A percentile compares a stretch with the other conserved stretches of the same genome.
These are phyloP conservation scores for Xylariaceae sp. DNA, from an alignment of 2,329 filamentous ascomycete species.

Conservation along the genomic window DNA sequence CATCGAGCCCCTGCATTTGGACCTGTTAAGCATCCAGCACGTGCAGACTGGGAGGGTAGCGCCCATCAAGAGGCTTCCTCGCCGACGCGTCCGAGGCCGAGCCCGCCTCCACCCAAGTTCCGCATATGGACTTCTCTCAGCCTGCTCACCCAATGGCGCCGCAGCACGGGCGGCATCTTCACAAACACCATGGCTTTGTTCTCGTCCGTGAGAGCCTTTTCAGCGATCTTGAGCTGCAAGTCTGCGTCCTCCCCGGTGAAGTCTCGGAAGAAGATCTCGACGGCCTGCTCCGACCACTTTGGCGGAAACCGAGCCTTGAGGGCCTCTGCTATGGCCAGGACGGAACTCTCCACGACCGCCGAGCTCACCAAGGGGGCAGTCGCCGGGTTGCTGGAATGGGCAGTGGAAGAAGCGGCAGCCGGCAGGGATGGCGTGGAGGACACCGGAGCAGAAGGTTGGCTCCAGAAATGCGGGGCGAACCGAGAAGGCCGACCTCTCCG, in stretches of 20 bases:
- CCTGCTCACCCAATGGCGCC: constrained; percentile 52
- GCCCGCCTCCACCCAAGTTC: constrained; percentile 24
- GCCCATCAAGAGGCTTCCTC: constrained; percentile 21
- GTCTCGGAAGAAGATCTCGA: constrained; percentile 55
- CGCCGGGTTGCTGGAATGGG: constrained; percentile 13
- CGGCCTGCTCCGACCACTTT: constrained; percentile 51
- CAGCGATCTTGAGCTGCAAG: constrained; percentile 54
- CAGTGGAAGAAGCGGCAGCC: constrained; percentile 5
- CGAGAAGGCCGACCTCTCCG: constrained; percentile 31
- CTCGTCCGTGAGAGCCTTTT: constrained; percentile 53
- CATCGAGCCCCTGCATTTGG: no score
- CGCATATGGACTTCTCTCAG: constrained; percentile 43
- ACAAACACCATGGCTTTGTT: constrained; percentile 58
- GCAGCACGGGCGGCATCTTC: constrained; percentile 50
- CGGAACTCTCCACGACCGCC: constrained; percentile 33
- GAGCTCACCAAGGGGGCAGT: constrained; percentile 12
- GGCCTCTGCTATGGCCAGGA: constrained; percentile 37
- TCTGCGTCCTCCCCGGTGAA: constrained; percentile 53
- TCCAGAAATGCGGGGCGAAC: constrained; percentile 30
- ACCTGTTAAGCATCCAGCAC: no score
- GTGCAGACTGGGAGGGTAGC: no score
- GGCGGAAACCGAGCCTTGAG: constrained; percentile 36
- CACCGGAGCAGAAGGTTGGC: constrained; percentile 25
- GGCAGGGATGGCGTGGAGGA: constrained; percentile 10
- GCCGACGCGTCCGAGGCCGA: constrained; percentile 30